Conservation (phyloP, 2,329 filamentous ascomycete species). For the Macrophomina phaseolina region DNA sequence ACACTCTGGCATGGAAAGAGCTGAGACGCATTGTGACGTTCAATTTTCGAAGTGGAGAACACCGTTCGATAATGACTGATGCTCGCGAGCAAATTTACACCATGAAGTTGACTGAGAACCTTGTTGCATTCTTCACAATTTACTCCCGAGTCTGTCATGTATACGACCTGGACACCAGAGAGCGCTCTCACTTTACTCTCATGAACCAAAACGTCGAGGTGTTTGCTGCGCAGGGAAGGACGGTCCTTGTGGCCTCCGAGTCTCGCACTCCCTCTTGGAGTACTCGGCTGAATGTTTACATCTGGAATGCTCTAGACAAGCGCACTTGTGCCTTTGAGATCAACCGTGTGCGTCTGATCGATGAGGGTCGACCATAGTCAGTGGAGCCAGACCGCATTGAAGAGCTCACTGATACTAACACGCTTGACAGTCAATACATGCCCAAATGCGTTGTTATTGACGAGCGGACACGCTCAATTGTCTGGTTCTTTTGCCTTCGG, state of each 20-base stretch:
- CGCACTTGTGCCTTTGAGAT: conserved; percentile 19
- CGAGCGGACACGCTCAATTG: conserved; percentile 4
- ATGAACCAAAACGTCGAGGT: conserved; percentile 26
- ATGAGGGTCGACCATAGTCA: conserved; percentile 20
- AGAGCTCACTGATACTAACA: neutral
- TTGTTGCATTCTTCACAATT: conserved; percentile 34
- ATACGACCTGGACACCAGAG: conserved; percentile 30
- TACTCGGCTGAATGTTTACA: conserved; percentile 12
- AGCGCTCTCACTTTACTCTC: conserved; percentile 35
- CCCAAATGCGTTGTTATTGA: conserved; percentile 20
- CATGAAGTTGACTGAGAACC: conserved; percentile 33
- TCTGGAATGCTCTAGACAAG: conserved; percentile 16
- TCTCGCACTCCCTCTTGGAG: conserved; percentile 10
- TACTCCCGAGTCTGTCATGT: conserved; percentile 33
- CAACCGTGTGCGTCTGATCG: conserved; percentile 22
- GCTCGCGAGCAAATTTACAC: conserved; percentile 35
- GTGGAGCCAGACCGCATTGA: neutral
- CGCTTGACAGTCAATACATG: conserved; percentile 11
- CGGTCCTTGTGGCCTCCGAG: conserved; percentile 14
- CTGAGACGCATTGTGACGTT: conserved; percentile 31
- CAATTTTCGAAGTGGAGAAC: conserved; percentile 35
- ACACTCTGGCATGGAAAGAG: conserved; percentile 33
- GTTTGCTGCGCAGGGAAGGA: conserved; percentile 8
- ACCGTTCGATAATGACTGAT: conserved; percentile 23
- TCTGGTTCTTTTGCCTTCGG: conserved; percentile 21